A percentile compares a stretch with the other conserved stretches of the same genome.
phyloP scores from a whole-genome alignment of 768 basidiomycete genomes.

The Leucocoprinus birnbaumii region DNA sequence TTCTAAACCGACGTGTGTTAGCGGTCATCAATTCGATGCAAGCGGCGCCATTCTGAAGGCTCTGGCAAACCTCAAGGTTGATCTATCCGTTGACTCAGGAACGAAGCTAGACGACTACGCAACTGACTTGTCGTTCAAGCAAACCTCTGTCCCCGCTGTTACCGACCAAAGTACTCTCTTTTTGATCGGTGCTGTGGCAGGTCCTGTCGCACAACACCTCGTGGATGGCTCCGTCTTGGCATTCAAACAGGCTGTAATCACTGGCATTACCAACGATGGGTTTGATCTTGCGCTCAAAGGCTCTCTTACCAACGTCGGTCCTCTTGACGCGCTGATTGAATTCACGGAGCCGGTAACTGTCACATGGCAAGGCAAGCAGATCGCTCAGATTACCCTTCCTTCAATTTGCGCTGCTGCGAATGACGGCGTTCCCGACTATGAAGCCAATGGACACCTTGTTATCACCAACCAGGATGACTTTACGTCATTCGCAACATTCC shows the following conservation, averaged over 20 bases:
- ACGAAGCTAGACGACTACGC: slow-evolving; percentile 65
- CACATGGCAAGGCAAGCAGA: slow-evolving; percentile 58
- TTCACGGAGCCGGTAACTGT: slow-evolving; percentile 66
- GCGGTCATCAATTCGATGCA: slow-evolving; percentile 66
- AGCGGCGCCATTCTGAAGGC: slow-evolving; percentile 60
- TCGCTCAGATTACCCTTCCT: slow-evolving; percentile 63
- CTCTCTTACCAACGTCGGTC: slow-evolving; percentile 59
- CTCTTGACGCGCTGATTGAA: slow-evolving; percentile 65
- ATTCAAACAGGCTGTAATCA: slow-evolving; percentile 60
- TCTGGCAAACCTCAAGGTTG: slow-evolving; percentile 55
- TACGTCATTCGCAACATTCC: slow-evolving; percentile 60
- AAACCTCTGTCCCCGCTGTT: slow-evolving; percentile 51
- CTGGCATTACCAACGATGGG: slow-evolving; percentile 54
- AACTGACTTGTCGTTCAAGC: slow-evolving; percentile 55
- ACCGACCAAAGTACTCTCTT: slow-evolving; percentile 62
- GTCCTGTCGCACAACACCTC: slow-evolving; percentile 61
- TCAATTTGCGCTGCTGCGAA: slow-evolving; percentile 69
- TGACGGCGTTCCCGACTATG: slow-evolving; percentile 61
- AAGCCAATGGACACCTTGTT: slow-evolving; percentile 45
- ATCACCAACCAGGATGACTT: slow-evolving; percentile 57
- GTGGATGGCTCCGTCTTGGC: slow-evolving; percentile 53
- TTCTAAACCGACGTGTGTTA: slow-evolving; percentile 52
- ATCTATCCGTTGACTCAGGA: slow-evolving; percentile 49
- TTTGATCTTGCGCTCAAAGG: slow-evolving; percentile 62
- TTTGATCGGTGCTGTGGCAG: slow-evolving; percentile 70